Base-by-base conservation (phyloP, 2,329 filamentous ascomycete genomes). In the Simplicillium aogashimaense region DNA sequence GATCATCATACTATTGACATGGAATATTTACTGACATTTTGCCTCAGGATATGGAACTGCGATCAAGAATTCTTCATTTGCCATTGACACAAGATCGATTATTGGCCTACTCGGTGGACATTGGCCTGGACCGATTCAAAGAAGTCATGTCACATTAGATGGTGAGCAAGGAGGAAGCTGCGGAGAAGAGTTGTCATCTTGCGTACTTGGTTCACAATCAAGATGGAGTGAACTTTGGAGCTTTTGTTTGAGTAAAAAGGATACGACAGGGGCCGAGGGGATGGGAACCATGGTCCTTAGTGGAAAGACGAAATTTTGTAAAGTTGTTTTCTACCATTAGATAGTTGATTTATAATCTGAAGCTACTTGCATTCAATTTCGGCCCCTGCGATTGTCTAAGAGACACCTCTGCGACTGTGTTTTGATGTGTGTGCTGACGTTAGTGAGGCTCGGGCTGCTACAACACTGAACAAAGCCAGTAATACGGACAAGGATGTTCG, bases 31-130 rank as follows among this genome's bases (percentile, higher is more conserved):
- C 32, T 25, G 20, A 10, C 28, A 10, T n/a, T 31, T 20, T 6
- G 13, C n/a, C 17, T 35, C 45, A 62, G 54, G 60, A 60, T 33
- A 51, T 52, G 50, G 65, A 62, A 39, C 53, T 66, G 40, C 54
- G 54, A 38, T 56, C 52, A 28, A 56, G 53, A 36, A 68, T 84
- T 28, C 61, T 83, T 28, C 66, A 68, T 37, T 59, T 84, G 30
- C 80, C 80, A 2, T 64, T 90, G 39, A 86, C 83, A 4, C 81
- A 86, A 50, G 84, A 90, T 57, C 73, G 78, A 31, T 74, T 83
- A 50, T 62, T 87, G 44, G 70, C 74, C 50, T 83, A 89, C 57
- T 81, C 83, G 8, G 74, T 79, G 29, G 76, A 84, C 45, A 65
- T 87, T 49, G 81, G 82, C 48, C 68, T 81, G 50, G 72, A 73